Base-by-base conservation (phyloP, 805 yeast species). In the Ogataea trehaloabstinens region DNA sequence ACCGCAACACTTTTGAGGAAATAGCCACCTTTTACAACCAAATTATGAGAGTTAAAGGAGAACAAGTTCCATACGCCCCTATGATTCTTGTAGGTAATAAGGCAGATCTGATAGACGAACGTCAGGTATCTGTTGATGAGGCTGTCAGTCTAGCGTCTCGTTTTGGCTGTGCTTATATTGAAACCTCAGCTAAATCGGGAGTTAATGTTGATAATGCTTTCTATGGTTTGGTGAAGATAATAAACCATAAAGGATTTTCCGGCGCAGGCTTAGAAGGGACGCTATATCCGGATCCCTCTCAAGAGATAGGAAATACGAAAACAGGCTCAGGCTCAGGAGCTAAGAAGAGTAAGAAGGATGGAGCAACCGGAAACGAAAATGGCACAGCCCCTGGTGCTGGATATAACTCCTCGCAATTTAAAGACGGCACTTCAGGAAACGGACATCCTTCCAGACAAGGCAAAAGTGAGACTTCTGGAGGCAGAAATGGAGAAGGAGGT, bases 101-200 rank as follows among this genome's bases (percentile, higher is more conserved):
- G 62, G 65, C 76, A 35, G 95, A 85, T 59, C 66, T 85, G 35
- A 60, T 57, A 37, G 74, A 74, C 45, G 80, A 83, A 51, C 75
- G 91, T 45, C 80, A 77, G 53, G 85, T 82, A 12, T 65, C 77
- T 11, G 68, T 64, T 30, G 75, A 68, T 16, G 90, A 84, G 58
- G 86, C 81, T 19, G 51, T 62, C 37, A 65, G 64, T 33, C 67
- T 87, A 42, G 95, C 95, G 21, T 70, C 73, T 40, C 73, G 76
- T 47, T 76, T 86, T 55, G 71, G 74, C 44, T 76, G 85, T 50
- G 79, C 83, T 45, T 93, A 90, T 60, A 73, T 90, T 51, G 99
- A 93, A 65, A 87, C 98, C 2, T 80, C 91, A 28, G 98, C 98
- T 18, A 93, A 93, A 63, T 86, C 84, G 53, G 82, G 95, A 43